Evolutionary conservation across 129 eudicot species (phyloP), one percentile per base, ranked within the genome.

Genomic region (Escallonia rubra): DNA sequence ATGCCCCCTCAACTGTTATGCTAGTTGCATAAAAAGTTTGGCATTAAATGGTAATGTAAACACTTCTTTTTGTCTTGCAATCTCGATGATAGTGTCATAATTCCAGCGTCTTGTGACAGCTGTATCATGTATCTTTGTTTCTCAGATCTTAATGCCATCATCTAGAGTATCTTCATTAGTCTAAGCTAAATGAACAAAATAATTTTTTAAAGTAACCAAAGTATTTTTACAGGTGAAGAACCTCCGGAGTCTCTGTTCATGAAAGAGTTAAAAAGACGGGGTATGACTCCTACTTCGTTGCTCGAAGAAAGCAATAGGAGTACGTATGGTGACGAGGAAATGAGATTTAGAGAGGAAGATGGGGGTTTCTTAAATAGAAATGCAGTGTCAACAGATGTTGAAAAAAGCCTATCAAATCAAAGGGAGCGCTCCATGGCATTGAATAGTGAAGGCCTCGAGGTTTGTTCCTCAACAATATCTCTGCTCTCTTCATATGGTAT

Each of bases 391-490:
- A 79, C 87, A 47, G 94, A 80, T 88, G 48, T 82, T 59, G 95
- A 84, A 65, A 79, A 76, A 61, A 78, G 77, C 68, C 59, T 92
- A 16, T 64, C 72, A 23, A 84, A 86, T 80, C 98, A 92, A 78
- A 84, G 96, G 81, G 96, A 92, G 63, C 73, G 69, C 39, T 92
- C 96, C 64, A 80, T 84, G 89, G 85, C 95, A 43, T 81, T 92
- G 79, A 92, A 92, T 64, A 92, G 98, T 75, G 98, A 92, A 74
- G 98, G 98, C 71, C 91, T 92, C 64, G 98, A 92, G 98, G 98
- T 92, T 61, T 65, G 63, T 59, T 23, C 34, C 34, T 23, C 34
- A 23, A 49, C 4, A 42, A 46, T 1, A 23, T 23, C 34, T 23
- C 34, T 23, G 34, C 54, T 45, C 40, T 66, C 65, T 43, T 41